phyloP scores from a whole-genome alignment of 257 asterid genomes.

The Solanum tarapatanum region DNA sequence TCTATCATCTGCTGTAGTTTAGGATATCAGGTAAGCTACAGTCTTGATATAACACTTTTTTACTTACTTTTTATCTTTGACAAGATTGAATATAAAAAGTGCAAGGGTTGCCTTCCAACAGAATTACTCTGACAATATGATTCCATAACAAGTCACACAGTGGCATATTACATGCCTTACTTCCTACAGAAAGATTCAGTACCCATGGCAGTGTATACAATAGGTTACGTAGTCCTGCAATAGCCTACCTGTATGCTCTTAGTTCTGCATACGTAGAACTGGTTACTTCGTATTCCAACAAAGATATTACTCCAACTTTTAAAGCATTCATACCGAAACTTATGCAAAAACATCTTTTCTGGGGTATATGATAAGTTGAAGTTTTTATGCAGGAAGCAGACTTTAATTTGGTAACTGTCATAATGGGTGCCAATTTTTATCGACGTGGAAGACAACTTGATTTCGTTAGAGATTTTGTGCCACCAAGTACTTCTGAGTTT shows the following conservation, averaged over 20 bases:
- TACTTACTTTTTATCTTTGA: background rate
- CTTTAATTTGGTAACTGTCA: slow-evolving; percentile 42
- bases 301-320: background rate
- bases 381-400: slow-evolving; percentile 50
- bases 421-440: slow-evolving; percentile 54
- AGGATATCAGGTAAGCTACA: background rate
- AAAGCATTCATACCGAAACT: background rate
- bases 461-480: slow-evolving; percentile 65
- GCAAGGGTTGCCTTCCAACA: background rate
- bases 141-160: background rate
- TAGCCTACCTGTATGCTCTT: background rate
- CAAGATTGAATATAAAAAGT: background rate
- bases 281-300: background rate
- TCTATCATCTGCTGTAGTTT: background rate
- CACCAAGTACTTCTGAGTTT: slow-evolving; percentile 60
- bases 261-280: background rate
- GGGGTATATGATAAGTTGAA: background rate
- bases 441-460: slow-evolving; percentile 57
- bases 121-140: background rate
- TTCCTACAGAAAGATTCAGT: background rate
- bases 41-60: background rate
- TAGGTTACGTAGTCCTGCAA: background rate
- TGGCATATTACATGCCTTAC: background rate
- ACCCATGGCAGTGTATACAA: background rate
- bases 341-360: background rate